Conservation (phyloP, 768 basidiomycete genomes). For the Leccinum subgranulosum region DNA sequence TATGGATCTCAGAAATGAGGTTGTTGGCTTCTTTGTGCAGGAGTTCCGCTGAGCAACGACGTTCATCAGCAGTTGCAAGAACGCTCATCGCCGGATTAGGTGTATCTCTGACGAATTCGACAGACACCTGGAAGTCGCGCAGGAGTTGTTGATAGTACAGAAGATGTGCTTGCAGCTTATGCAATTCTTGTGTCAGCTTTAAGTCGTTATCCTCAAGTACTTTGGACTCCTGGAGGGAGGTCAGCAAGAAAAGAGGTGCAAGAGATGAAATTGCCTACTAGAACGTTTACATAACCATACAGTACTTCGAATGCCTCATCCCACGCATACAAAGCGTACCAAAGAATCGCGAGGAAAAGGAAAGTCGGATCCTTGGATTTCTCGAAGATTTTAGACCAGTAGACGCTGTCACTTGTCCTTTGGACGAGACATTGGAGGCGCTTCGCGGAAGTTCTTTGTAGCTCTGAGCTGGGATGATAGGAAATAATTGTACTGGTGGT, state of each 20-base stretch:
- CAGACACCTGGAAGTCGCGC: constrained; percentile 48
- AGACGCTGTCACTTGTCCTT: constrained; percentile 33
- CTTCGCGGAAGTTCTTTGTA: constrained; percentile 27
- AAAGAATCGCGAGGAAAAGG: constrained; percentile 48
- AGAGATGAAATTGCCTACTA: constrained; percentile 35
- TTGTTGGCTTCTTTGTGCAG: constrained; percentile 48
- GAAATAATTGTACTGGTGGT: constrained; percentile 25
- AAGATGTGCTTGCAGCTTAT: constrained; percentile 56
- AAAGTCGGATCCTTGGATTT: constrained; percentile 50
- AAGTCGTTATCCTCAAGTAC: constrained; percentile 42
- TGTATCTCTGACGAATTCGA: constrained; percentile 45
- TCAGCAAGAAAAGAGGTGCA: not conserved
- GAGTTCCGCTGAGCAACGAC: constrained; percentile 28
- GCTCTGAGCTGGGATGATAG: constrained; percentile 28
- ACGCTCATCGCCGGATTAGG: constrained; percentile 47
- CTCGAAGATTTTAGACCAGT: constrained; percentile 30
- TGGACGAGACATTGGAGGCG: constrained; percentile 28
- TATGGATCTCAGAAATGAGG: constrained; percentile 46
- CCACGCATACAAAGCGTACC: constrained; percentile 63
- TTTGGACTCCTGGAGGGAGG: constrained; percentile 38
- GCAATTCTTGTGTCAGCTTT: constrained; percentile 51
- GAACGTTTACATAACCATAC: constrained; percentile 45
- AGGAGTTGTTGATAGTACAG: constrained; percentile 54
- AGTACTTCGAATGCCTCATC: constrained; percentile 55
- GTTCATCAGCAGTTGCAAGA: constrained; percentile 7